These are phyloP conservation scores for Boletus sp. DNA, from an alignment of 1,284 basidiomycete species.

Conservation along the genomic window DNA sequence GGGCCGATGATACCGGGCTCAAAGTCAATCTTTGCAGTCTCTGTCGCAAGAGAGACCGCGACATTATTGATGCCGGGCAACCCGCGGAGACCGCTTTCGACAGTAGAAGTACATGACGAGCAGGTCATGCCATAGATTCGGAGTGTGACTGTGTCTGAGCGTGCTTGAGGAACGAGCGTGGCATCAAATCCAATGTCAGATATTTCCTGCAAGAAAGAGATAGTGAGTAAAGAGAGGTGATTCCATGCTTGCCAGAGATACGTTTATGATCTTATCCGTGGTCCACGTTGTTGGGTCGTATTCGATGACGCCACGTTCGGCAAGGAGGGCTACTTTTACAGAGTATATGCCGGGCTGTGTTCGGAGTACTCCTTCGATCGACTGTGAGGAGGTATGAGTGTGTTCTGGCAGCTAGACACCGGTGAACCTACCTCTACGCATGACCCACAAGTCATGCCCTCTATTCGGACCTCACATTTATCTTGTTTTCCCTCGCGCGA, in stretches of 20 bases:
- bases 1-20: constrained; percentile 77
- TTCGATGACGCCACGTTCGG: constrained; percentile 91
- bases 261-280: constrained; percentile 76
- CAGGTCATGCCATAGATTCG: constrained; percentile 93
- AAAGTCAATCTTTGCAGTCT: constrained; percentile 77
- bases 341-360: constrained; percentile 84
- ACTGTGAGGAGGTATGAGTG: constrained; percentile 47
- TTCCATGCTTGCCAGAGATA: constrained; percentile 41
- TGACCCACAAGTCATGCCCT: constrained; percentile 92
- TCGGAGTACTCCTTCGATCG: constrained; percentile 93
- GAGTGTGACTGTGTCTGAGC: constrained; percentile 70
- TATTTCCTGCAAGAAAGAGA: constrained; percentile 65
- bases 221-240: constrained; percentile 17
- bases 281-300: constrained; percentile 87
- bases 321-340: constrained; percentile 91
- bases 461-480: constrained; percentile 75
- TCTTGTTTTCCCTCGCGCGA: constrained; percentile 29
- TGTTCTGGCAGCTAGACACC: background rate
- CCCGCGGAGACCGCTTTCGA: constrained; percentile 71
- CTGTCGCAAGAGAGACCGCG: constrained; percentile 74
- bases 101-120: constrained; percentile 77
- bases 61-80: constrained; percentile 80
- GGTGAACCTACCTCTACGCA: constrained; percentile 77
- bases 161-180: constrained; percentile 64
- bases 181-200: constrained; percentile 94